Evolutionary conservation across 441 rosid genomes (phyloP).

Genomic region (Populus hybrid): DNA sequence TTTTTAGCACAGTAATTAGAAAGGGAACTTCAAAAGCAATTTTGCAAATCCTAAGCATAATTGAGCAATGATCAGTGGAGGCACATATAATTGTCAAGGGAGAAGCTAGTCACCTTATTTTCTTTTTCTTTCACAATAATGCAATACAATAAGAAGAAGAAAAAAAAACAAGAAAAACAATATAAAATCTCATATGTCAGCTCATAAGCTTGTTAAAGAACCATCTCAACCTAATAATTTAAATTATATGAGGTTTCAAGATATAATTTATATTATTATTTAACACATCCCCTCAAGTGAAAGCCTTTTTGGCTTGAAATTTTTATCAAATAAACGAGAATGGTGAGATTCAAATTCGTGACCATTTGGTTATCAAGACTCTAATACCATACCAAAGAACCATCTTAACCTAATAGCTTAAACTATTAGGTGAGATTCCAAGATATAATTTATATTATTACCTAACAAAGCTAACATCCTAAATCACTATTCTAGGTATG

Average conservation of each 20-base stretch:
- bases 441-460: too few relatives aligned
- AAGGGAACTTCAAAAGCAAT: not conserved
- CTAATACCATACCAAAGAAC: too few relatives aligned
- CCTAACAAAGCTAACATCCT: not conserved
- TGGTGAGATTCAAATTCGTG: too few relatives aligned
- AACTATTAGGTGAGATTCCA: rapidly evolving
- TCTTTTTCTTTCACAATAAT: not conserved
- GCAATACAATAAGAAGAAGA: not conserved
- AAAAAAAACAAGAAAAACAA: not conserved
- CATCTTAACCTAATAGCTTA: too few relatives aligned
- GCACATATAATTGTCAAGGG: not conserved
- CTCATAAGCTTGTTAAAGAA: not conserved
- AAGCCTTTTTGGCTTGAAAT: too few relatives aligned
- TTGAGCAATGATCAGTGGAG: not conserved
- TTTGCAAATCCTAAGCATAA: not conserved
- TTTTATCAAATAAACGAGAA: too few relatives aligned
- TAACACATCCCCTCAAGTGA: too few relatives aligned
- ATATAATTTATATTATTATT: too few relatives aligned
- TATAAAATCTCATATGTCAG: not conserved
- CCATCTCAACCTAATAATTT: too few relatives aligned
- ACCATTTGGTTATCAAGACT: too few relatives aligned
- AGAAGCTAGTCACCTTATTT: not conserved
- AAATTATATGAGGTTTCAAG: too few relatives aligned
- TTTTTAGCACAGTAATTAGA: not conserved
- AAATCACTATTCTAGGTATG: not conserved